Evolutionary conservation across 2,329 filamentous ascomycete species (phyloP).

Genomic region (Alternaria postmessia): DNA sequence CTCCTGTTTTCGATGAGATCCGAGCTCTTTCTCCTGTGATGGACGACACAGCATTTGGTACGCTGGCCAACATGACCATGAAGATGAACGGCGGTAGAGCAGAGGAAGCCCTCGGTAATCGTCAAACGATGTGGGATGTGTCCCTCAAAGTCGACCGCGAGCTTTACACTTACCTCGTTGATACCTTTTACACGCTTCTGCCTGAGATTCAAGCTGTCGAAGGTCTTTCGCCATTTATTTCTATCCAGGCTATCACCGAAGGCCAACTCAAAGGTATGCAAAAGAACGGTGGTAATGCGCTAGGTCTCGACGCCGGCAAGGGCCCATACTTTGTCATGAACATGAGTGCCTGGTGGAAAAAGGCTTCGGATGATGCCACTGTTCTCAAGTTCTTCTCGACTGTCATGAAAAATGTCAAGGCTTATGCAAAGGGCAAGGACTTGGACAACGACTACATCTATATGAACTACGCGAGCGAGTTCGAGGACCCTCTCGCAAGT

Average conservation of each 20-base stretch:
- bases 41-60: constrained; percentile 32
- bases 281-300: constrained; percentile 39
- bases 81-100: constrained; percentile 29
- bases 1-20: constrained; percentile 36
- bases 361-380: constrained; percentile 27
- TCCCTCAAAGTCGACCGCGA: constrained; percentile 38
- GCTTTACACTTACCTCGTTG: constrained; percentile 29
- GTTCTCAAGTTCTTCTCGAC: constrained; percentile 28
- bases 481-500: constrained; percentile 50
- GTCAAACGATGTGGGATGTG: constrained; percentile 40
- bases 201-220: constrained; percentile 18
- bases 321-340: constrained; percentile 34
- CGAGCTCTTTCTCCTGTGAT: constrained; percentile 31
- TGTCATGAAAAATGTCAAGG: constrained; percentile 28
- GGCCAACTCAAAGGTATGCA: constrained; percentile 34
- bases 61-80: constrained; percentile 30
- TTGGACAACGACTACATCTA: constrained; percentile 41
- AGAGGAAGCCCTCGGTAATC: constrained; percentile 22
- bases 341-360: constrained; percentile 27
- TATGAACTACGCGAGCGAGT: constrained; percentile 57
- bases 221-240: constrained; percentile 27
- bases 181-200: constrained; percentile 26
- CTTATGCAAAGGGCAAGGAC: constrained; percentile 25
- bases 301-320: constrained; percentile 32
- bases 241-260: constrained; percentile 36